Percentiles rank a stretch among this genome's conserved stretches.
phyloP scores from a whole-genome alignment of 2,329 filamentous ascomycete genomes.

The Colletotrichum sp. region DNA sequence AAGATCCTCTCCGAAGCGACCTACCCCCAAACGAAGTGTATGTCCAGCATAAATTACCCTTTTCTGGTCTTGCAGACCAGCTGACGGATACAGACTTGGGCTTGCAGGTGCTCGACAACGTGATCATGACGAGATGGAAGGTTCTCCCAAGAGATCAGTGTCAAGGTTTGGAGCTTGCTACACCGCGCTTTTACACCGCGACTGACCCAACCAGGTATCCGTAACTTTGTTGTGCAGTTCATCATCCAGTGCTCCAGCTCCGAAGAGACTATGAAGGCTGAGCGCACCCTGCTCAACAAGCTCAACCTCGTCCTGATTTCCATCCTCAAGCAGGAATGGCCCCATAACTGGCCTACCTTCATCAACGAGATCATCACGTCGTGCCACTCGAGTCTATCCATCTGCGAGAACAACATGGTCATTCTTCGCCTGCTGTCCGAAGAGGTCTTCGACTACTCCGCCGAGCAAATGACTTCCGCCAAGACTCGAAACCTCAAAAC shows the following conservation, averaged over 20 bases:
- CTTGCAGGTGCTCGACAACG: constrained; percentile 95
- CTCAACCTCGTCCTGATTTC: constrained; percentile 97
- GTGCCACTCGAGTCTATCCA: constrained; percentile 92
- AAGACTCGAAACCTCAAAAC: constrained; percentile 98
- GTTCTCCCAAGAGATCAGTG: constrained; percentile 95
- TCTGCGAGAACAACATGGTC: constrained; percentile 99
- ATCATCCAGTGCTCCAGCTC: constrained; percentile 93
- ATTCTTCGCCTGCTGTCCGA: constrained; percentile 95
- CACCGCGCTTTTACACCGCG: neutral
- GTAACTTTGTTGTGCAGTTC: constrained; percentile 98
- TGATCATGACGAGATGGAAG: constrained; percentile 99
- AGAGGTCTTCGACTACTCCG: constrained; percentile 98
- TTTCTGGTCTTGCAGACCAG: neutral
- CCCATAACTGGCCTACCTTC: constrained; percentile 99
- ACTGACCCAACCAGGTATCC: constrained; percentile 70
- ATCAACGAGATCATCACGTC: constrained; percentile 99
- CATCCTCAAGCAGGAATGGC: constrained; percentile 99
- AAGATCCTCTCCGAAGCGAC: constrained; percentile 93
- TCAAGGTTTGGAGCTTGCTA: constrained; percentile 60
- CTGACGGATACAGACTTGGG: constrained; percentile 71
- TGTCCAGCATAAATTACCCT: constrained; percentile 36
- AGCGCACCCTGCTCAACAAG: constrained; percentile 95
- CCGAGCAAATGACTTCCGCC: constrained; percentile 98
- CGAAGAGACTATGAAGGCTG: constrained; percentile 83
- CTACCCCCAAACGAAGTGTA: constrained; percentile 97